Percentiles rank a stretch among this genome's conserved stretches.
Evolutionary conservation across 2,329 filamentous ascomycete genomes (phyloP).

Genomic region (Arthrobotrys pseudoclavata): DNA sequence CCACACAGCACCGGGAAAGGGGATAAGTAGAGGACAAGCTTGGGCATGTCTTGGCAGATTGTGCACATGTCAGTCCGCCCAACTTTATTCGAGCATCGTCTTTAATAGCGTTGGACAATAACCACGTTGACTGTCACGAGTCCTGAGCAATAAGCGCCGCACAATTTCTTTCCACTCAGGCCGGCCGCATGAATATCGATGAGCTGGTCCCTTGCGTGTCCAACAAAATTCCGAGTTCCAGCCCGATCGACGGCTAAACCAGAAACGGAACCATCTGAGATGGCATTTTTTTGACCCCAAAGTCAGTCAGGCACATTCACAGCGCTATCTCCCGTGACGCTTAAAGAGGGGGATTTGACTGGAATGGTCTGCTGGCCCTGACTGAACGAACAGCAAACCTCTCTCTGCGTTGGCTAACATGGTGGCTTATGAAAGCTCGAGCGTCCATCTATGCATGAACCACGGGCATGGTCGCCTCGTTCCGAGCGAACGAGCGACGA

Average conservation of each 20-base stretch:
- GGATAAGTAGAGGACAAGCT: too few species aligned
- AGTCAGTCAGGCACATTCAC: slow-evolving; percentile 13
- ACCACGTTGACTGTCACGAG: slow-evolving; percentile 22
- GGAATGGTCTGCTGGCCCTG: slow-evolving; percentile 18
- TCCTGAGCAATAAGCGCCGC: slow-evolving; percentile 10
- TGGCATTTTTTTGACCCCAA: slow-evolving; percentile 1
- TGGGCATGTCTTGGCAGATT: too few species aligned
- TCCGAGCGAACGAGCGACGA: slow-evolving; percentile 26
- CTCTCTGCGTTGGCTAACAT: slow-evolving; percentile 31
- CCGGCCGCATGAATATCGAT: slow-evolving; percentile 26
- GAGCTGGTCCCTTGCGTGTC: slow-evolving; percentile 31
- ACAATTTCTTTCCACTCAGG: slow-evolving; percentile 15
- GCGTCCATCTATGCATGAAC: slow-evolving; percentile 7
- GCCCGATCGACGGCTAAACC: slow-evolving; percentile 5
- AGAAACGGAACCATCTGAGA: slow-evolving; percentile 6
- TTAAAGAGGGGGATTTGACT: background rate
- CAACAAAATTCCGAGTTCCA: slow-evolving; percentile 8
- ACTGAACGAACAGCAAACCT: slow-evolving; percentile 2
- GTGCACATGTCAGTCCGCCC: too few species aligned
- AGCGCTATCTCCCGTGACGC: slow-evolving; percentile 7
- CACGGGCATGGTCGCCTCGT: slow-evolving; percentile 27
- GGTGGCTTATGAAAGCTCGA: slow-evolving; percentile 29
- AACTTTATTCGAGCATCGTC: too few species aligned
- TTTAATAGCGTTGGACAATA: background rate
- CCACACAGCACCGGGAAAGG: too few species aligned